Conservation (phyloP, 140 eudicot genomes). For the Senecio squalidus region DNA sequence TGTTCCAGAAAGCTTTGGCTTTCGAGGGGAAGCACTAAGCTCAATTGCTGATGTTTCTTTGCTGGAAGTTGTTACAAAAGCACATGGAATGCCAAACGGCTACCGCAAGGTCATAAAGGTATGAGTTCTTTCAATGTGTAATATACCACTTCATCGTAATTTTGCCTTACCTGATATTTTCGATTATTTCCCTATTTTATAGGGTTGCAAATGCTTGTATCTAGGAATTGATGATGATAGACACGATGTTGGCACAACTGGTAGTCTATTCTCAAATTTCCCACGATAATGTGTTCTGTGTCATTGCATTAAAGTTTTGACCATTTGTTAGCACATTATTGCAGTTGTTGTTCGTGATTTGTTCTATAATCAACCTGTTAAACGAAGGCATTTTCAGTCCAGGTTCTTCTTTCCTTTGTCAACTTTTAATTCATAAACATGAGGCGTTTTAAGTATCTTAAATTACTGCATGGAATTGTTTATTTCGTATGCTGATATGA, state of each 20-base stretch:
- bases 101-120: slow-evolving; percentile 91
- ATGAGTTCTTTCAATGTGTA: slow-evolving; percentile 13
- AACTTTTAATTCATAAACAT: not conserved
- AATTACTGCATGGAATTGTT: slow-evolving; percentile 8
- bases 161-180: slow-evolving; percentile 7
- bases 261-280: slow-evolving; percentile 23
- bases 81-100: slow-evolving; percentile 92
- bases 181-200: not conserved
- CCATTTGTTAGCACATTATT: slow-evolving; percentile 3
- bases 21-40: slow-evolving; percentile 86
- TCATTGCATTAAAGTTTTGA: not conserved
- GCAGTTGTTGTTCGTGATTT: slow-evolving; percentile 82
- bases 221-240: slow-evolving; percentile 77
- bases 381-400: slow-evolving; percentile 74
- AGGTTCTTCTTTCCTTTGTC: slow-evolving; percentile 44
- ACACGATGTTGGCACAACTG: slow-evolving; percentile 86
- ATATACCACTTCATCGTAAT: too few species aligned
- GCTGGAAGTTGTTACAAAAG: slow-evolving; percentile 78
- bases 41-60: slow-evolving; percentile 84
- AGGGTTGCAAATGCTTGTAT: slow-evolving; percentile 82
- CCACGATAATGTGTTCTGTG: not conserved
- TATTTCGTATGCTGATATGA: slow-evolving; percentile 19
- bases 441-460: not conserved
- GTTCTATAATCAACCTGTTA: slow-evolving; percentile 95
- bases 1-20: slow-evolving; percentile 54